These are phyloP conservation scores for Neurospora crassa DNA, from an alignment of 2,329 filamentous ascomycete species.

Conservation along the genomic window DNA sequence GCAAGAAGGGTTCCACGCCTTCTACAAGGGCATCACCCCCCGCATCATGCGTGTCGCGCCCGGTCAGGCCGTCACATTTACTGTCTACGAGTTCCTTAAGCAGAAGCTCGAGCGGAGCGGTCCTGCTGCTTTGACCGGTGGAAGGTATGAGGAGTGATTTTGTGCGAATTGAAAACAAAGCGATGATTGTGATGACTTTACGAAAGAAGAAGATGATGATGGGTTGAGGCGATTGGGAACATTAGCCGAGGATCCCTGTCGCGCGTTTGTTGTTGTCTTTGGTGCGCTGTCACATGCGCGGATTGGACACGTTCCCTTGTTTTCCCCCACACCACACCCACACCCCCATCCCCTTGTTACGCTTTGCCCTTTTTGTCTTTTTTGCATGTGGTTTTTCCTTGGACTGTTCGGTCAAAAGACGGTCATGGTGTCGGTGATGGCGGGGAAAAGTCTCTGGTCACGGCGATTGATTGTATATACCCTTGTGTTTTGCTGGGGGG, in stretches of 20 bases:
- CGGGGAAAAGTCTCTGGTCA: background rate
- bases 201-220: background rate
- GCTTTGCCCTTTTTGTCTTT: background rate
- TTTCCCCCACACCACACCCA: background rate
- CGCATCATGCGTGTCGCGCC: constrained; percentile 95
- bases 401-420: background rate
- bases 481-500: background rate
- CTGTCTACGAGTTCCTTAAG: constrained; percentile 71
- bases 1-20: constrained; percentile 86
- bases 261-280: background rate
- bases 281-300: background rate
- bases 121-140: constrained; percentile 48
- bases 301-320: background rate
- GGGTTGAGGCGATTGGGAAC: background rate
- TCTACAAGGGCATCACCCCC: constrained; percentile 98
- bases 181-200: background rate
- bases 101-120: constrained; percentile 60
- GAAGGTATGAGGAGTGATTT: constrained; percentile 51
- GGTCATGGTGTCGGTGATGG: background rate
- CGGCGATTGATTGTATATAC: background rate
- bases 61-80: constrained; percentile 73
- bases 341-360: background rate
- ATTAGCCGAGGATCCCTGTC: background rate
- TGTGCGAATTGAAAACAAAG: background rate
- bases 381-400: background rate